Percentiles rank a stretch among this genome's conserved stretches.
Evolutionary conservation across 2,329 filamentous ascomycete genomes (phyloP).

Genomic region (Paracamarosporium sp.): DNA sequence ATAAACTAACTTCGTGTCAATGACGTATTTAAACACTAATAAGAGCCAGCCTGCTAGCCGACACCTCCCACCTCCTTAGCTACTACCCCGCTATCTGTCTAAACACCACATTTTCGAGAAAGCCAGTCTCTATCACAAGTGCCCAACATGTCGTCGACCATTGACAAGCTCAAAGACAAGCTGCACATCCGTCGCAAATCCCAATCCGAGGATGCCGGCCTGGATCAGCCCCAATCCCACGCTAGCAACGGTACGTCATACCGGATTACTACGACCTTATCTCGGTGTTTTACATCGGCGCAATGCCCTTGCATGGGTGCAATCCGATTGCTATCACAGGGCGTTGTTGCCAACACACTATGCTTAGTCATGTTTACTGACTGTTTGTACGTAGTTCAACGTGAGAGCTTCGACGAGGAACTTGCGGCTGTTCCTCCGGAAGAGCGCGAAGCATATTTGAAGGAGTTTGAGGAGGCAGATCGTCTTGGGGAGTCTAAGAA

Average conservation of each 20-base stretch:
- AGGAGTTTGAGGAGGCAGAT: conserved; percentile 45
- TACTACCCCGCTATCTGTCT: not conserved
- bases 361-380: not conserved
- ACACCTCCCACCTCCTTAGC: not conserved
- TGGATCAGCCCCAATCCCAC: conserved; percentile 1
- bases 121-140: not conserved
- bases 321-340: not conserved
- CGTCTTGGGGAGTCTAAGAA: conserved; percentile 38
- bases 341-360: too few relatives aligned
- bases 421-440: conserved; percentile 39
- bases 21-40: conserved; percentile 6
- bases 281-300: not conserved
- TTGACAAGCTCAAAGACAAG: conserved; percentile 47
- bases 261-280: not conserved
- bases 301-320: not conserved
- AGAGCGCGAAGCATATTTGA: conserved; percentile 42
- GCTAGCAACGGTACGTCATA: conserved; percentile 19
- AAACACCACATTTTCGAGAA: not conserved
- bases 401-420: conserved; percentile 40
- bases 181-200: conserved; percentile 44
- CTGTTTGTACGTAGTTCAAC: conserved; percentile 27
- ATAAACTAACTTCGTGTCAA: not conserved
- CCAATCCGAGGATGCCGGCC: conserved; percentile 30
- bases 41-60: too few relatives aligned
- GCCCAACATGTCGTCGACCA: conserved; percentile 18